Evolutionary conservation across 805 yeast genomes (phyloP).

Genomic region (Saccharomycopsis malanga): DNA sequence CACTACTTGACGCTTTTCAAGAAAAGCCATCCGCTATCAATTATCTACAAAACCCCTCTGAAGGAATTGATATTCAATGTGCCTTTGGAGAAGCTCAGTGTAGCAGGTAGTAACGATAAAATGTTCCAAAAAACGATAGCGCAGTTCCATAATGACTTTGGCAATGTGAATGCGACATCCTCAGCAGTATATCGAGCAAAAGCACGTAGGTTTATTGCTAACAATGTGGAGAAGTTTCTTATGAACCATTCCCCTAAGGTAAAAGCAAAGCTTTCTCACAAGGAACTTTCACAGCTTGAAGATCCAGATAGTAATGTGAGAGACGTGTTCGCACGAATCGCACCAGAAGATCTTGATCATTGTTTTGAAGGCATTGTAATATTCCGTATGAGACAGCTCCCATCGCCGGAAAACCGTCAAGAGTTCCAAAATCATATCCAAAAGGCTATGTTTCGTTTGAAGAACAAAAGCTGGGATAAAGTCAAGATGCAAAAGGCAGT

Average conservation of each 20-base stretch:
- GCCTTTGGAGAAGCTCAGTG: background rate
- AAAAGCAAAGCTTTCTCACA: background rate
- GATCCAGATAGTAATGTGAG: background rate
- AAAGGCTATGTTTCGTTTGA: background rate
- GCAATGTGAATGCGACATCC: slow-evolving; percentile 7
- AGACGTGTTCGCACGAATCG: background rate
- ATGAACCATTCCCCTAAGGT: background rate
- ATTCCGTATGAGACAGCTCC: slow-evolving; percentile 1
- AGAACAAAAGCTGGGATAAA: background rate
- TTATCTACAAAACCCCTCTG: background rate
- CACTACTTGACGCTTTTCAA: slow-evolving; percentile 5
- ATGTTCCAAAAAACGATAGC: background rate
- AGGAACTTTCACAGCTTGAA: background rate
- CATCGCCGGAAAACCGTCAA: slow-evolving; percentile 4
- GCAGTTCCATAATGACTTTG: no score
- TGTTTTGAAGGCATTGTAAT: slow-evolving; percentile 1
- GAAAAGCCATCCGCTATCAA: slow-evolving; percentile 8
- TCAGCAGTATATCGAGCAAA: slow-evolving; percentile 3
- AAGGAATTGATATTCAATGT: slow-evolving; percentile 6
- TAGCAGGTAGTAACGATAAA: background rate
- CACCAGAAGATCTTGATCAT: background rate
- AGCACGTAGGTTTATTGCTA: background rate
- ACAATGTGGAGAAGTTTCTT: background rate
- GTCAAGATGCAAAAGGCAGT: background rate
- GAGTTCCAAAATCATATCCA: background rate